Conservation (phyloP, 2,329 filamentous ascomycete species). For the Alternaria alternata region DNA sequence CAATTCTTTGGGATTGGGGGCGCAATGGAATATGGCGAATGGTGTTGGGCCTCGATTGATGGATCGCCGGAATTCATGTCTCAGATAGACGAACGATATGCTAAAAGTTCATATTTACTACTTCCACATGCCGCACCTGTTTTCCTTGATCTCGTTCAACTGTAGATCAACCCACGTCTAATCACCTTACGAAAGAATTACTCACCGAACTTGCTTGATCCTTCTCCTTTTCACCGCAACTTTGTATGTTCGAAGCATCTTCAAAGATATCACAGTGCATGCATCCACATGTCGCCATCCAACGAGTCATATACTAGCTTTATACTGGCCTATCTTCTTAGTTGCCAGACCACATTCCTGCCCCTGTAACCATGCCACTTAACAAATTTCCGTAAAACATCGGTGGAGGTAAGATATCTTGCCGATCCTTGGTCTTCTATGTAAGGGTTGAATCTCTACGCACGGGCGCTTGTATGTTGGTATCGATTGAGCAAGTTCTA, state of each 20-base stretch:
- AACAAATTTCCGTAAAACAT: background rate
- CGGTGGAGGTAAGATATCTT: background rate
- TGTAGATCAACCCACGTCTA: background rate
- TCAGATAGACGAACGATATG: background rate
- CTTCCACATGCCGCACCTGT: background rate
- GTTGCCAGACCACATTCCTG: background rate
- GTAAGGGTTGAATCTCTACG: background rate
- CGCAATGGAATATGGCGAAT: background rate
- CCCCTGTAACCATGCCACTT: background rate
- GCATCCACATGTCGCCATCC: background rate
- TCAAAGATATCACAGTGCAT: background rate
- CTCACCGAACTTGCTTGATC: too few species aligned
- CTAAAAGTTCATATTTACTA: background rate
- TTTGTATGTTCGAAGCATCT: background rate
- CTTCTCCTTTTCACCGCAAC: background rate
- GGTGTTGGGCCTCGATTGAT: background rate
- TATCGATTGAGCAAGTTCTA: background rate
- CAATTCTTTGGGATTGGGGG: constrained; percentile 1
- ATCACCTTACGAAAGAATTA: background rate
- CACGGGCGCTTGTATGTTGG: background rate
- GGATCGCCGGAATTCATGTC: background rate
- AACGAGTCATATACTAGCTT: background rate
- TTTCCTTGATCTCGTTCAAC: background rate
- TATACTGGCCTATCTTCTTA: background rate
- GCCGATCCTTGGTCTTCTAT: background rate